Base-by-base conservation (phyloP, 495 filamentous ascomycete species). In the Penicillium silybi region DNA sequence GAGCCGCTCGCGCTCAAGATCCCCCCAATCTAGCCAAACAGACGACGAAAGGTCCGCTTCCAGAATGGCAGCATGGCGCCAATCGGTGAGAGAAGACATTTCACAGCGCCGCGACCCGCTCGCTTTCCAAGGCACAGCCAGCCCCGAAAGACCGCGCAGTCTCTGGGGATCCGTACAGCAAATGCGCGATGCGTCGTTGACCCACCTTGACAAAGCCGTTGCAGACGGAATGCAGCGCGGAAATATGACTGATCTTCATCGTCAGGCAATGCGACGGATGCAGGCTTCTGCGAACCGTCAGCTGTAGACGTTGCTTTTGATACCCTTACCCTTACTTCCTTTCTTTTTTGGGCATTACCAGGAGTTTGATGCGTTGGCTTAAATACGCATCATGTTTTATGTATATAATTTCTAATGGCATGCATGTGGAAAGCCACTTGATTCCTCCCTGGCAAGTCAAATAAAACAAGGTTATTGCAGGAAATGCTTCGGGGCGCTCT, bases 231-330 rank as follows among this genome's bases (percentile, higher is more conserved):
- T 95, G 89, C 77, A 89, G 41, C 83, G 81, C 9, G 83, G 85
- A 0, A 82, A 84, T 54, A 83, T 95, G 78, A 72, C 85, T 32
- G 87, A 89, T 39, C 74, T 85, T 37, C 92, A 97, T 67, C 75
- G 86, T 45, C 84, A 92, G 51, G 90, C 88, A 1, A 79, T 97
- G 80, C 74, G 89, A 57, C 82, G 77, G 65, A 86, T 97, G 85
- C 92, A 96, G 71, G 80, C 83, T 18, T 73, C 74, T 17, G 87
- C 86, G 3, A 88, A 84, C 61, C 74, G 75, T 42, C 56, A 63
- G 41, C 32, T 62, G 41, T 60, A 58, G 49, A 43, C 47, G 13
- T 50, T 60, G 11, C 22, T 47, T 46, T 60, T 52, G 46, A 59
- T 57, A 56, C 49, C 52, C 63, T 40, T 39, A 32, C 11, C 29